phyloP scores from a whole-genome alignment of 2,329 filamentous ascomycete genomes.

The Magnaporthiopsis incrustans region DNA sequence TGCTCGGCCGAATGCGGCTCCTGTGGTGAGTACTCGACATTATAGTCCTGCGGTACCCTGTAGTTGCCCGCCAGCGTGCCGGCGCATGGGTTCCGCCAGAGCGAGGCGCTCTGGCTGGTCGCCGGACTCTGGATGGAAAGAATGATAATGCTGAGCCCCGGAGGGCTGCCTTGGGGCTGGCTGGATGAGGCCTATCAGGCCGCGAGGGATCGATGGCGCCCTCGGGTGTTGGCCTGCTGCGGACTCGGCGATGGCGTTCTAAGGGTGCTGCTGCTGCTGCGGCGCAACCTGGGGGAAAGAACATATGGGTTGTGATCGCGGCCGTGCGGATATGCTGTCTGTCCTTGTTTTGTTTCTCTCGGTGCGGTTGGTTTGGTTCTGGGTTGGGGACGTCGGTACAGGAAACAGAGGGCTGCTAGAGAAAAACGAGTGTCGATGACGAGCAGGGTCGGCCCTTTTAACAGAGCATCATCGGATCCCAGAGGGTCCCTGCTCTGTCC shows the following conservation, averaged over 20 bases:
- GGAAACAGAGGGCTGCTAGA: conserved; percentile 10
- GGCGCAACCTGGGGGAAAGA: conserved; percentile 13
- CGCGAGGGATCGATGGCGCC: background rate
- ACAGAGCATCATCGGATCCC: conserved; percentile 17
- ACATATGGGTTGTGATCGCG: conserved; percentile 25
- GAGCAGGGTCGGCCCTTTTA: conserved; percentile 15
- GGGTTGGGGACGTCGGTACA: conserved; percentile 12
- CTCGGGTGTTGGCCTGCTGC: background rate
- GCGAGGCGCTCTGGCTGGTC: conserved; percentile 67
- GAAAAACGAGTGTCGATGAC: conserved; percentile 16
- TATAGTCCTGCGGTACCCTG: conserved; percentile 60
- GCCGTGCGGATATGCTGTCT: background rate
- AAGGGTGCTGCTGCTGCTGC: background rate
- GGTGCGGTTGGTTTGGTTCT: conserved; percentile 6
- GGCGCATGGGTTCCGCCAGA: conserved; percentile 70
- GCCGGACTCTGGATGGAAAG: conserved; percentile 54
- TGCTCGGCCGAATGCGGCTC: conserved; percentile 57
- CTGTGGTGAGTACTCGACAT: conserved; percentile 67
- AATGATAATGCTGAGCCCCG: conserved; percentile 47
- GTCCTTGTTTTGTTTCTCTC: background rate
- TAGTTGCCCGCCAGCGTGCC: conserved; percentile 69
- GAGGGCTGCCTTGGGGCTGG: conserved; percentile 37
- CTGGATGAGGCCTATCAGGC: conserved; percentile 8
- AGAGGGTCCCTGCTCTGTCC: background rate
- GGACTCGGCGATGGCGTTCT: background rate